Percentiles rank a stretch among this genome's conserved stretches.
Evolutionary conservation across 768 basidiomycete genomes (phyloP).

Genomic region (Lactarius sp.): DNA sequence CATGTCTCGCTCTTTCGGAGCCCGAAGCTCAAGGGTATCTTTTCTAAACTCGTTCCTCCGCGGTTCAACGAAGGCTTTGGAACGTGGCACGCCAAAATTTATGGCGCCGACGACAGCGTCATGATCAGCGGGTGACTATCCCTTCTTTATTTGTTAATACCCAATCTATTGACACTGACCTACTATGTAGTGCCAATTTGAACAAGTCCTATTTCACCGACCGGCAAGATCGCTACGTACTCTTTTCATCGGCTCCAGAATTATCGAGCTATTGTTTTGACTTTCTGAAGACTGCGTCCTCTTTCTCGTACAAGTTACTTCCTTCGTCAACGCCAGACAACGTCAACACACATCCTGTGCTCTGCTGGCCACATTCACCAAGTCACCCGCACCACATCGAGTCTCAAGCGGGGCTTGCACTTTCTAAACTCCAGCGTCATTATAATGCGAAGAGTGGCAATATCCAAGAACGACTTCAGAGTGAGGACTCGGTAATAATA

Average conservation of each 20-base stretch:
- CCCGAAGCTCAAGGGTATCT: constrained; percentile 71
- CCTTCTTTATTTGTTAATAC: constrained; percentile 25
- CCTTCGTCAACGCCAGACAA: constrained; percentile 36
- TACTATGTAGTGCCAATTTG: constrained; percentile 72
- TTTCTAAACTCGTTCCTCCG: constrained; percentile 76
- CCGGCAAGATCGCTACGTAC: constrained; percentile 91
- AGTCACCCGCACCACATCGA: constrained; percentile 70
- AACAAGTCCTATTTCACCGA: constrained; percentile 91
- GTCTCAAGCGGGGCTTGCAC: constrained; percentile 47
- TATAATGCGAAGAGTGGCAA: constrained; percentile 19
- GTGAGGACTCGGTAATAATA: constrained; percentile 45
- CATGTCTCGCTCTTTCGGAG: constrained; percentile 82
- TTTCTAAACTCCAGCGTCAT: constrained; percentile 56
- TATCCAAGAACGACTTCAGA: constrained; percentile 12
- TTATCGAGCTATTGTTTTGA: constrained; percentile 82
- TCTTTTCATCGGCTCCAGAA: constrained; percentile 53
- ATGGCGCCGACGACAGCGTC: constrained; percentile 88
- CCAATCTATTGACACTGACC: background rate
- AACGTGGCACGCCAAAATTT: constrained; percentile 96
- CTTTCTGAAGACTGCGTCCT: constrained; percentile 62
- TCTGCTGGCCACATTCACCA: constrained; percentile 63
- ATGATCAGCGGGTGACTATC: constrained; percentile 82
- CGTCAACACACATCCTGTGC: constrained; percentile 23
- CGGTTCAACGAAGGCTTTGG: constrained; percentile 99
- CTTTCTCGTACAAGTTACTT: constrained; percentile 64